phyloP scores from a whole-genome alignment of 192 early-diverging fungal genomes.

The Mortierella hygrophila region DNA sequence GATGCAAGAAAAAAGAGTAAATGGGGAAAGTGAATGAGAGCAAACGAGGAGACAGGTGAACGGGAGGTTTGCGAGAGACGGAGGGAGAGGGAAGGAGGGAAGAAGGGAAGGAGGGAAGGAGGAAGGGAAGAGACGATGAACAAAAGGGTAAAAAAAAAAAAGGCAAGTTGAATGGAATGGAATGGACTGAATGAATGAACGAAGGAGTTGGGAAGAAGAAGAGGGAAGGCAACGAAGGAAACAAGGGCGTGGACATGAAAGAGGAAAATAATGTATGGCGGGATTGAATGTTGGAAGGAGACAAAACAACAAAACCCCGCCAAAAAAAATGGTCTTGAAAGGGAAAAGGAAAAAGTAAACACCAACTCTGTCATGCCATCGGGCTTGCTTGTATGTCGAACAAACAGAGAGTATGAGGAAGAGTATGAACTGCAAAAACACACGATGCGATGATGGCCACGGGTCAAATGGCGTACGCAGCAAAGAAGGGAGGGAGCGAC shows the following conservation, averaged over 20 bases:
- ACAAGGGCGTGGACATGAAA: not conserved
- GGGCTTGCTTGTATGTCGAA: no score
- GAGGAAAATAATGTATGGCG: not conserved
- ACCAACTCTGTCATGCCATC: no score
- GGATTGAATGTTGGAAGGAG: not conserved
- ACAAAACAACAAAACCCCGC: not conserved
- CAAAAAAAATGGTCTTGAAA: not conserved
- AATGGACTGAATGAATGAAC: not conserved
- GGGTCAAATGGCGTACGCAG: not conserved
- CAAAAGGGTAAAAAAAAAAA: not conserved
- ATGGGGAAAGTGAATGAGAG: conserved; percentile 22
- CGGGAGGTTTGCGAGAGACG: not conserved
- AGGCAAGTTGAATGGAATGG: no score
- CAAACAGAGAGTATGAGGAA: no score
- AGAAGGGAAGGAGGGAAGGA: not conserved
- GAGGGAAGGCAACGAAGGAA: not conserved
- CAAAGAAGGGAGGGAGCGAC: not conserved
- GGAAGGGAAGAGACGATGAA: not conserved
- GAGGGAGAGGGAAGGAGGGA: not conserved
- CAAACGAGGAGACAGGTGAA: conserved; percentile 14
- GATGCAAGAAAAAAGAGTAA: conserved; percentile 28
- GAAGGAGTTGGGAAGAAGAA: not conserved
- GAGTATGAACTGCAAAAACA: not conserved
- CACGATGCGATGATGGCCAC: not conserved
- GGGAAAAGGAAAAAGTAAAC: no score